A percentile compares a stretch with the other conserved stretches of the same genome.
phyloP scores from a whole-genome alignment of 2,329 filamentous ascomycete species.

The Periconia digitata region DNA sequence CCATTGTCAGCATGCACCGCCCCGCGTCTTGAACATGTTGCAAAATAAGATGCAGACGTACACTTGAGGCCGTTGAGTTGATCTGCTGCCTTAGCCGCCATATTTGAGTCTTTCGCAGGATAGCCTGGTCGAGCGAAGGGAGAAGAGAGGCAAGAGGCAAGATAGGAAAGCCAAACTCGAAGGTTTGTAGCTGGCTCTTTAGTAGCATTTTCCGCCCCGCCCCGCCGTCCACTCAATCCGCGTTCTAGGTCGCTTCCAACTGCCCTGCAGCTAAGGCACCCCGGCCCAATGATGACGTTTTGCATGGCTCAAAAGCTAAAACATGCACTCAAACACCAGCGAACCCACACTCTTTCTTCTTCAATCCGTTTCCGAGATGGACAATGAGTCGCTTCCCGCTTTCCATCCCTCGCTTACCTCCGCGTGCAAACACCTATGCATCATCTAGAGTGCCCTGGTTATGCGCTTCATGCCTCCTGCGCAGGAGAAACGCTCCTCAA shows the following conservation, averaged over 20 bases:
- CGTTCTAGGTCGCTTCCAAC: constrained; percentile 13
- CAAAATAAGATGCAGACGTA: constrained; percentile 17
- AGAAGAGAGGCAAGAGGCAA: constrained; percentile 3
- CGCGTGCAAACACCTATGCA: constrained; percentile 1
- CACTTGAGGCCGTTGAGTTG: constrained; percentile 42
- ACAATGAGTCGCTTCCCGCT: constrained; percentile 8
- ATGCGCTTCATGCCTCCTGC: constrained; percentile 21
- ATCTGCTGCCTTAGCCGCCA: constrained; percentile 43
- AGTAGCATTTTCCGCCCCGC: constrained; percentile 7
- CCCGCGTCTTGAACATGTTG: background rate
- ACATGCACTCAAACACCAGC: constrained; percentile 10
- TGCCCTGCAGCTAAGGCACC: constrained; percentile 10
- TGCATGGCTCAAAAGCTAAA: constrained; percentile 8
- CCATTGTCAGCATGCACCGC: constrained; percentile 7
- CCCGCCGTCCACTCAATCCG: constrained; percentile 4
- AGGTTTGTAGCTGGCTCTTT: background rate
- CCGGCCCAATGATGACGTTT: constrained; percentile 27
- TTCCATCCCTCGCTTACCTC: constrained; percentile 16
- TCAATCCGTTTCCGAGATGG: background rate
- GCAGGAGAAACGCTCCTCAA: constrained; percentile 7
- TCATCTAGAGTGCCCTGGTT: constrained; percentile 12
- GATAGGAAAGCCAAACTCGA: constrained; percentile 5
- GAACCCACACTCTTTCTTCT: background rate
- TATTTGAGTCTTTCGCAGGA: constrained; percentile 12
- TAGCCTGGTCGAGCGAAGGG: constrained; percentile 2